These are phyloP conservation scores for Actinomucor elegans DNA, from an alignment of 371 early-diverging fungal genomes.

Conservation along the genomic window DNA sequence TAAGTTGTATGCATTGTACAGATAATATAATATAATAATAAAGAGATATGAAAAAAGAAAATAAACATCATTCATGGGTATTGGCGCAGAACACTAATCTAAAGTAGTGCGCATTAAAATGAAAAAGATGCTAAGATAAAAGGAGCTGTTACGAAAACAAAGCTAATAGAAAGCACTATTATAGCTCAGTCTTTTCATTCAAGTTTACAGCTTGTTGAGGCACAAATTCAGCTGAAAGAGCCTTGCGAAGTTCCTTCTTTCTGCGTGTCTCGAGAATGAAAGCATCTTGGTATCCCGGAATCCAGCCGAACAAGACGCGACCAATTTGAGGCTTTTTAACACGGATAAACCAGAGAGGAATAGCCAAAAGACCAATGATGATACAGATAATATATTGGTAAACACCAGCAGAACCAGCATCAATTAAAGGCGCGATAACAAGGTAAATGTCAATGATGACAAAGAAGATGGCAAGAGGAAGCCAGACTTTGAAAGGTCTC, in stretches of 20 bases:
- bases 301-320: constrained; percentile 35
- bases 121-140: too few relatives aligned
- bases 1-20: too few relatives aligned
- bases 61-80: too few relatives aligned
- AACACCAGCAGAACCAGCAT: constrained; percentile 38
- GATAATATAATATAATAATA: too few relatives aligned
- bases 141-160: too few relatives aligned
- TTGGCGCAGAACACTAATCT: too few relatives aligned
- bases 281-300: constrained; percentile 36
- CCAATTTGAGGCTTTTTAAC: constrained; percentile 33
- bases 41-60: too few relatives aligned
- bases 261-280: constrained; percentile 8
- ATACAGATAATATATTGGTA: constrained; percentile 40
- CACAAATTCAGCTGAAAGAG: neutral
- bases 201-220: neutral
- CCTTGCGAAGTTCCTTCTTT: neutral
- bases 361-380: constrained; percentile 29
- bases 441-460: constrained; percentile 33
- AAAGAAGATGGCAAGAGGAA: constrained; percentile 36
- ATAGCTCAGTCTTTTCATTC: constrained; percentile 3
- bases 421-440: constrained; percentile 40
- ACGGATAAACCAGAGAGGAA: constrained; percentile 43
- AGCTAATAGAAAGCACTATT: too few relatives aligned
- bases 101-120: too few relatives aligned
- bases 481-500: constrained; percentile 39